Evolutionary conservation across 2,329 filamentous ascomycete genomes (phyloP).

Genomic region (Hymenoscyphus occultus): DNA sequence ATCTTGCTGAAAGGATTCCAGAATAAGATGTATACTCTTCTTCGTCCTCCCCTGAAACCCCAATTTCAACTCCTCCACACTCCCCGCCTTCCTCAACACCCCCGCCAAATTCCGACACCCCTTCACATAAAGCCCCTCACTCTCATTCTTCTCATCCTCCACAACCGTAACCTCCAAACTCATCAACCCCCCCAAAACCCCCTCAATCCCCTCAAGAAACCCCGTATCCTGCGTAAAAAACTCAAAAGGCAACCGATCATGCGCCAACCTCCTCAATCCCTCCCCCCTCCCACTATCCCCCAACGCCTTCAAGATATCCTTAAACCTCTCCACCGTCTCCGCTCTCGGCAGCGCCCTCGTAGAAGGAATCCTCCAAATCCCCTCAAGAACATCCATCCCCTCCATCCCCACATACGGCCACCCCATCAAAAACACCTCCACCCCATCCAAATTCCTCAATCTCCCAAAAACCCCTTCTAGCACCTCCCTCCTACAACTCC

Average conservation of each 20-base stretch:
- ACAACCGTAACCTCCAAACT: constrained; percentile 27
- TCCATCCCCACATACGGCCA: constrained; percentile 27
- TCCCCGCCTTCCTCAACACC: constrained; percentile 20
- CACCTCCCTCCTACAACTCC: constrained; percentile 20
- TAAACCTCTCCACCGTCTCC: constrained; percentile 27
- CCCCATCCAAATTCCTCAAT: constrained; percentile 24
- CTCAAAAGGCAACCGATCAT: constrained; percentile 33
- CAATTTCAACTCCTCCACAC: constrained; percentile 21
- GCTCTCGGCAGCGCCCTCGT: constrained; percentile 26
- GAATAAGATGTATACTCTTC: constrained; percentile 21
- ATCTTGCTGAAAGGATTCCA: constrained; percentile 19
- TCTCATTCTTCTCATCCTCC: constrained; percentile 23
- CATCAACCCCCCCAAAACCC: constrained; percentile 22
- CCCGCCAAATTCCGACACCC: constrained; percentile 23
- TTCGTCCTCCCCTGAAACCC: constrained; percentile 23
- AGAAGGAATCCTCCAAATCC: constrained; percentile 31
- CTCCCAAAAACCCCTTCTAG: constrained; percentile 22
- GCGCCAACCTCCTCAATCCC: constrained; percentile 22
- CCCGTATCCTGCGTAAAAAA: constrained; percentile 28
- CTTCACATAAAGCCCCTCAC: constrained; percentile 6
- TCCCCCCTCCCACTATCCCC: constrained; percentile 11
- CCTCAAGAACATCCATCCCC: constrained; percentile 14
- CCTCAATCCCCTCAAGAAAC: constrained; percentile 18
- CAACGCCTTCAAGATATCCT: constrained; percentile 22
- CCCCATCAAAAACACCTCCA: constrained; percentile 26